Conservation (phyloP, 768 basidiomycete species). For the Hypholoma fasciculare region DNA sequence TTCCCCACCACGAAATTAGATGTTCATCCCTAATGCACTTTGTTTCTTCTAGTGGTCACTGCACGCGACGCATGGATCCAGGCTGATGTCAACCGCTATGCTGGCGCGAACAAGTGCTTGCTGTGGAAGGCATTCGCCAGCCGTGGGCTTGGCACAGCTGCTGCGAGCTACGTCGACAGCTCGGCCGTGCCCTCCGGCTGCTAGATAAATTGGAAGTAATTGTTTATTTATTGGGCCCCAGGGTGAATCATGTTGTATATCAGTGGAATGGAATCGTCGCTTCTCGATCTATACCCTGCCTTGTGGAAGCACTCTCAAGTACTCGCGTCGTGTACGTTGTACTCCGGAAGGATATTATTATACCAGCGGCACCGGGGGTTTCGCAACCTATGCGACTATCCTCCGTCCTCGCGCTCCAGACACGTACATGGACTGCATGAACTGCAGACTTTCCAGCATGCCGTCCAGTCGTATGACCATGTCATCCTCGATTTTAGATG, state of each 20-base stretch:
- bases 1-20: background rate
- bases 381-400: too few relatives aligned
- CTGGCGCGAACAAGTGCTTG: slow-evolving; percentile 24
- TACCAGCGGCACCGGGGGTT: too few relatives aligned
- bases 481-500: too few relatives aligned
- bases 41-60: slow-evolving; percentile 13
- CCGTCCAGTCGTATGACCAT: too few relatives aligned
- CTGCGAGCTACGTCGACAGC: slow-evolving; percentile 18
- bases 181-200: slow-evolving; percentile 20
- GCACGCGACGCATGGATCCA: slow-evolving; percentile 51
- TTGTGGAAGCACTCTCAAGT: too few relatives aligned
- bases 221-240: background rate
- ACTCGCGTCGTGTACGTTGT: too few relatives aligned
- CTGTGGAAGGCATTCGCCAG: slow-evolving; percentile 29
- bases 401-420: too few relatives aligned
- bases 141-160: slow-evolving; percentile 24
- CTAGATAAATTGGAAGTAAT: background rate
- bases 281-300: too few relatives aligned
- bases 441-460: too few relatives aligned
- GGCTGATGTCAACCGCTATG: slow-evolving; percentile 40
- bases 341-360: too few relatives aligned
- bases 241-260: background rate
- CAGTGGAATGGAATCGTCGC: too few relatives aligned
- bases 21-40: background rate
- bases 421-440: too few relatives aligned